A percentile compares a stretch with the other conserved stretches of the same genome.
Evolutionary conservation across 192 early-diverging fungal species (phyloP).

Genomic region (Umbelopsis isabellina): DNA sequence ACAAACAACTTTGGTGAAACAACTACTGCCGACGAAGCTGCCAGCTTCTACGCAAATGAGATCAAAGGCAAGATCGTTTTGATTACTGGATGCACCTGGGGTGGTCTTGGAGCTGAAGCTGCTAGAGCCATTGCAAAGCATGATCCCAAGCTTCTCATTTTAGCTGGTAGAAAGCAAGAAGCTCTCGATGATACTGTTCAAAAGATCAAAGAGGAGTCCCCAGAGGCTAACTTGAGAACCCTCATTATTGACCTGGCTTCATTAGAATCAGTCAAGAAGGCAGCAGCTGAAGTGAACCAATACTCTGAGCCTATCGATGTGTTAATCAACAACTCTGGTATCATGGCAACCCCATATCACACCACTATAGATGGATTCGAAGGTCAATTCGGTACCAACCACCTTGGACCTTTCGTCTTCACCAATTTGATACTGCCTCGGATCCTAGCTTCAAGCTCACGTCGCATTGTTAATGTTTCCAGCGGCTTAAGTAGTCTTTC

Average conservation of each 20-base stretch:
- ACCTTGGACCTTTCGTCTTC: constrained; percentile 57
- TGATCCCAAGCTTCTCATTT: not conserved
- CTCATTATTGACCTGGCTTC: constrained; percentile 36
- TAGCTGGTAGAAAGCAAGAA: constrained; percentile 29
- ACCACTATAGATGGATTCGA: constrained; percentile 66
- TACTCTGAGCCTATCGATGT: constrained; percentile 40
- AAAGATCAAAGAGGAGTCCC: constrained; percentile 33
- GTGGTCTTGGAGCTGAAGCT: constrained; percentile 14
- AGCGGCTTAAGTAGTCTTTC: constrained; percentile 18
- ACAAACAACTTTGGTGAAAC: constrained; percentile 1
- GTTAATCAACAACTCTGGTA: constrained; percentile 53
- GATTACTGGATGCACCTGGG: constrained; percentile 17
- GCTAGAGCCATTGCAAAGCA: not conserved
- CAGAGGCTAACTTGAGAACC: constrained; percentile 25
- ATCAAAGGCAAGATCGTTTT: constrained; percentile 12
- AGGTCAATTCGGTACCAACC: constrained; percentile 68
- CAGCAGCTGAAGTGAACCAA: constrained; percentile 42
- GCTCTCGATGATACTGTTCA: constrained; percentile 19
- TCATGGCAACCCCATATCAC: constrained; percentile 61
- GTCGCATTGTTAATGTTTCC: constrained; percentile 44
- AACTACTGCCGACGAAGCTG: constrained; percentile 3
- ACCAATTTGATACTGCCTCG: constrained; percentile 38
- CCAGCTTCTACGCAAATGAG: not conserved
- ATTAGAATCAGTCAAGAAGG: constrained; percentile 41
- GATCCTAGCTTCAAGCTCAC: constrained; percentile 31